Base-by-base conservation (phyloP, 202 grass and related monocot species). In the Eragrostis tef region DNA sequence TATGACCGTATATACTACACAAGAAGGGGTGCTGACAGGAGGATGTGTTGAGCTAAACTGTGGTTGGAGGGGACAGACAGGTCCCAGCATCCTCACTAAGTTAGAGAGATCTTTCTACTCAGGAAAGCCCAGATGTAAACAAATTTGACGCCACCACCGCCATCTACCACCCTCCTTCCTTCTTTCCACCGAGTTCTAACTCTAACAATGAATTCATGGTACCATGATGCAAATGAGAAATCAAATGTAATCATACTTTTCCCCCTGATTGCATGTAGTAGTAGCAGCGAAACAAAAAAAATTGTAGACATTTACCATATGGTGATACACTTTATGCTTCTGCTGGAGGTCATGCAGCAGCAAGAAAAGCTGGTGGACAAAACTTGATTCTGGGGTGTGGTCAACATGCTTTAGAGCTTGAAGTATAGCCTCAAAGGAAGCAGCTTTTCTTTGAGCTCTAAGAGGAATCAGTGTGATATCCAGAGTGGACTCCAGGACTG, bases 381-480 rank as follows among this genome's bases (percentile, higher is more conserved):
- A 93, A 62, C 19, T 73, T 57, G 85, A 83, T 88, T 97, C 94
- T 57, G 87, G 91, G 69, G 91, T 93, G 27, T 71, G 31, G 15
- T 81, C 75, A 57, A 51, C 17, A 52, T 69, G 71, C 57, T 81
- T 58, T 67, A 93, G 43, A 60, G 61, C 71, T 81, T 82, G 11
- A 42, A 91, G 79, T 24, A 89, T 64, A 41, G 36, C 39, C 7
- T 52, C n/a, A 86, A 97, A 91, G 8, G 91, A 97, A 46, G 76
- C 45, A 41, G 64, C 86, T 88, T 90, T 89, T 47, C 76, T 78
- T 86, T 93, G 88, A 79, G 85, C 59, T 20, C 56, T 69, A 19
- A 93, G 90, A 68, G 94, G 89, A 75, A 93, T 84, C 17, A 97
- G 64, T 24, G 87, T 89, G 77, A 93, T 86, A 53, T 89, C 73